Percentiles rank a stretch among this genome's conserved stretches.
These are phyloP conservation scores for Parathielavia hyrcaniae DNA, from an alignment of 495 filamentous ascomycete species.

Conservation along the genomic window DNA sequence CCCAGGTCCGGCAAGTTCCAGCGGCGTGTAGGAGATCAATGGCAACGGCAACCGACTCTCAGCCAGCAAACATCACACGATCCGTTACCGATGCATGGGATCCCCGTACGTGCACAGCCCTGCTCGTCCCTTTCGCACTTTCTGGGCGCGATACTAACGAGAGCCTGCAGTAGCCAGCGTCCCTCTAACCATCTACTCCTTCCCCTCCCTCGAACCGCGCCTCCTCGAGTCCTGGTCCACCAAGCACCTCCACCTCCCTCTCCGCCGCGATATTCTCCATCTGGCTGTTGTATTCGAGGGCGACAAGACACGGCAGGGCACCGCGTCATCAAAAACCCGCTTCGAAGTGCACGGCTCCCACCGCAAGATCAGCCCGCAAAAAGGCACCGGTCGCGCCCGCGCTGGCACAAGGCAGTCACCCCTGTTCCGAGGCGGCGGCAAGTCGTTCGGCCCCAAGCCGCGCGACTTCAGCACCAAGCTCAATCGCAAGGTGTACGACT, in stretches of 20 bases:
- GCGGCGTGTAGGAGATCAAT: conserved; percentile 54
- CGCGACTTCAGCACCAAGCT: conserved; percentile 81
- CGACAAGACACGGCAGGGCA: conserved; percentile 79
- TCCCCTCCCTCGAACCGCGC: conserved; percentile 81
- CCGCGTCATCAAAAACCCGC: conserved; percentile 78
- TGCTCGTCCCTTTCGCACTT: neutral
- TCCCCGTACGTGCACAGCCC: conserved; percentile 22
- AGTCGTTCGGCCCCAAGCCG: conserved; percentile 76
- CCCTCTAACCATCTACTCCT: conserved; percentile 77
- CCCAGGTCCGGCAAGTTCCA: conserved; percentile 16
- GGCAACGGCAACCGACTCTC: conserved; percentile 60
- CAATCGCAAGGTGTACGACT: conserved; percentile 85
- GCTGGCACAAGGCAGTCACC: conserved; percentile 76
- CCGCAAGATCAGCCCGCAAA: conserved; percentile 73
- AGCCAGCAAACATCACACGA: conserved; percentile 41
- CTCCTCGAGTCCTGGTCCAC: conserved; percentile 70
- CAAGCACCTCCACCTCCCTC: conserved; percentile 75
- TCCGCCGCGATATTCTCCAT: conserved; percentile 89
- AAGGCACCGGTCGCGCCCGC: conserved; percentile 75
- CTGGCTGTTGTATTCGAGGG: conserved; percentile 90
- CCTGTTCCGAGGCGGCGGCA: conserved; percentile 78
- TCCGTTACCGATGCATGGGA: conserved; percentile 28
- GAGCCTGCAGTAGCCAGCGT: conserved; percentile 49
- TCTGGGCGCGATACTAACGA: neutral
- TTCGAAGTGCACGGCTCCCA: conserved; percentile 75